These are phyloP conservation scores for Antarctomyces pellizariae DNA, from an alignment of 495 filamentous ascomycete species.

Conservation along the genomic window DNA sequence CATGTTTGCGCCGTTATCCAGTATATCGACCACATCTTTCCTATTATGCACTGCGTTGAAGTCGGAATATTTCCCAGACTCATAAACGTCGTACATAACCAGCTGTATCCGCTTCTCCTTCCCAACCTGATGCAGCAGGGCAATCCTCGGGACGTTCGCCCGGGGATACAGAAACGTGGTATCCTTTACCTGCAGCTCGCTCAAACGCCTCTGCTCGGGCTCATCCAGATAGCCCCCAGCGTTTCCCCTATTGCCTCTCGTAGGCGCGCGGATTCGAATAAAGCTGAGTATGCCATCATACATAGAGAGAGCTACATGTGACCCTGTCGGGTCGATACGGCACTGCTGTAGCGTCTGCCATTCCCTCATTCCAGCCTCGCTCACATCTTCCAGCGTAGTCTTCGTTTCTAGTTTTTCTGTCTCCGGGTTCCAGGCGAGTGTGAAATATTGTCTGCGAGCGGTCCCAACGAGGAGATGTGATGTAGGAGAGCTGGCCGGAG, in stretches of 20 bases:
- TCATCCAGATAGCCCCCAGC: constrained; percentile 33
- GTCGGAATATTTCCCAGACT: constrained; percentile 20
- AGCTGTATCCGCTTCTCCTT: constrained; percentile 38
- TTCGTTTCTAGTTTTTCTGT: constrained; percentile 40
- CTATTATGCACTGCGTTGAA: constrained; percentile 24
- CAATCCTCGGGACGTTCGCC: constrained; percentile 52
- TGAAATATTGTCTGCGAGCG: constrained; percentile 74
- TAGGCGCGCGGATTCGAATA: constrained; percentile 38
- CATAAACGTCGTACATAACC: constrained; percentile 32
- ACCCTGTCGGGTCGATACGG: constrained; percentile 58
- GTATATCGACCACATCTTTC: constrained; percentile 28
- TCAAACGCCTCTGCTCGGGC: constrained; percentile 48
- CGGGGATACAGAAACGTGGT: constrained; percentile 57
- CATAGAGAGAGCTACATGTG: constrained; percentile 63
- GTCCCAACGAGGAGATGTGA: constrained; percentile 90
- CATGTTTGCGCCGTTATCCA: constrained; percentile 53
- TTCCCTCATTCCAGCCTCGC: constrained; percentile 61
- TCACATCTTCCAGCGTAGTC: constrained; percentile 42
- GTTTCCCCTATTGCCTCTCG: too few relatives aligned
- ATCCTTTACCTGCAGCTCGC: constrained; percentile 69
- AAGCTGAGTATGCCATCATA: constrained; percentile 76
- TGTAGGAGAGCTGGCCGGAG: constrained; percentile 43
- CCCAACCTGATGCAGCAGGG: constrained; percentile 60
- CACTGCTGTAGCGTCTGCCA: constrained; percentile 53
- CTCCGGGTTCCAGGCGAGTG: constrained; percentile 53